Base-by-base conservation (phyloP, 1,139 yeast species). In the Taiozyma onychis region DNA sequence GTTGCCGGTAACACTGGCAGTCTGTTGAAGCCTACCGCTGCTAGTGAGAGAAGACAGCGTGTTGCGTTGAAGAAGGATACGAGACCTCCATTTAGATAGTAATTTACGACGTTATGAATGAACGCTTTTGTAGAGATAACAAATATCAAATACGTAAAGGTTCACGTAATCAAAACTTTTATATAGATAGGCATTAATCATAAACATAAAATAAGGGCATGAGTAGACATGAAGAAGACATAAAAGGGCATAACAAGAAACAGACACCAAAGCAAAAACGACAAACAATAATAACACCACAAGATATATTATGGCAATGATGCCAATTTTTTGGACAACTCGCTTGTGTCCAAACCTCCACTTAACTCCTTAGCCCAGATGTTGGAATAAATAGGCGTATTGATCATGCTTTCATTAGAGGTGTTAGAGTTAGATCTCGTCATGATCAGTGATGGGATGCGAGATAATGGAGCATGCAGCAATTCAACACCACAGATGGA, bases 81-180 rank as follows among this genome's bases (percentile, higher is more conserved):
- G 26, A 53, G 58, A 41, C 62, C 62, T 6, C 61, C 61, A 4
- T 59, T 59, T 47, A 53, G 60, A 43, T 59, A 35, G 49, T 16
- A 7, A 8, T 39, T n/a, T 7, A 14, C 26, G 24, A 16, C 18
- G 35, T n/a, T 32, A 32, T 32, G 35, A 37, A 6, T 35, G n/a
- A 11, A 35, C 4, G 10, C 7, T 27, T 24, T 37, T 21, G 9
- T 6, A 32, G 21, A 45, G 30, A 8, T 7, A 9, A 7, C 10
- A 27, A 27, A 27, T 7, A 27, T 27, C 4, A 10, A 27, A 27
- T 27, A 6, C 30, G 8, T 27, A 27, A 27, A 27, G 30, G 34
- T 30, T 11, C 14, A 32, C 2, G 9, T 2, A 22, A 18, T 9
- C 7, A 18, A 32, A 32, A 32, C 35, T 32, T 32, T 32, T 32